Evolutionary conservation across 805 yeast genomes (phyloP), one percentile per base, ranked within the genome.

Genomic region (Yamadazyma scolyti): DNA sequence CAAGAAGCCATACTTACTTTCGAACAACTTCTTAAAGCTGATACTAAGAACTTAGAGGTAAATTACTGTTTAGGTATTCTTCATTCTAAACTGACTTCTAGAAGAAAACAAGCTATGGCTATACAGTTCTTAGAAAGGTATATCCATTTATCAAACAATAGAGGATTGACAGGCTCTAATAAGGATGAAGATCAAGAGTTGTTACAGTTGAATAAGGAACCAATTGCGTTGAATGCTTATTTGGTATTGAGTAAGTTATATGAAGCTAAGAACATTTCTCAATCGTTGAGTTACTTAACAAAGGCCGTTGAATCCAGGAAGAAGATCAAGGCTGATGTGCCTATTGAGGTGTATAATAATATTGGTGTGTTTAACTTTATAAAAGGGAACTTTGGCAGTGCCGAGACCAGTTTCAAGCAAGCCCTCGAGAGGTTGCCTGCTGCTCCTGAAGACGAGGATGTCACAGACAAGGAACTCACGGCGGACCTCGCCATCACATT

Each of bases 1-100:
- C 88, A 85, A 46, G 97, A 89, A 52, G 93, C 97, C 9, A 76
- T 82, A 42, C 71, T 89, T 41, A 78, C 95, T 0, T 83, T 86
- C 48, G 97, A 90, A 52, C 74, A 75, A 26, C 65, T 86, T 26
- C 70, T 79, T 34, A 77, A 80, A 44, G 62, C 71, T 11, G 71
- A 79, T 46, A 80, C 85, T 14, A 81, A 78, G 48, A 71, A 82
- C 29, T 61, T 81, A 25, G 96, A 89, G 55, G 81, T 83, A 2
- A 71, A 75, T 39, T 83, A 79, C 49, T 72, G 87, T 23, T 62
- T 88, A 21, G 97, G 97, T 16, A 56, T 82, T 46, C 58, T 88
- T 23, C 82, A 84, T 47, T 73, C 89, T 1, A 68, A 72, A 39
- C 72, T 69, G 34, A 52, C 50, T 20, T 52, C 62, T 2, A 52